Conservation (phyloP, 1,139 yeast species). For the Saccharomyces hybrid region DNA sequence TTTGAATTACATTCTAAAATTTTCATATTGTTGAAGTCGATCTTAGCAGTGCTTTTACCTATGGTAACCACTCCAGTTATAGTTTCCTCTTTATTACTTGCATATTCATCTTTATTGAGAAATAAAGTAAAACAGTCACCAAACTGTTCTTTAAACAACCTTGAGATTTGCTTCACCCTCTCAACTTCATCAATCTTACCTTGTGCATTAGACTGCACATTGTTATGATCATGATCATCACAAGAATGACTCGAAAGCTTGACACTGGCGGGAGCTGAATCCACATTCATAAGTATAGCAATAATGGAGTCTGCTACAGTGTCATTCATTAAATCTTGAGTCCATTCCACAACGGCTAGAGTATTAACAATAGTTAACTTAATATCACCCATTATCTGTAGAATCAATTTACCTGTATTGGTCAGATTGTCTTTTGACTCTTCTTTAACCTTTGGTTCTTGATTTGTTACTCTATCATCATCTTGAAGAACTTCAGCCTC, state of each 20-base stretch:
- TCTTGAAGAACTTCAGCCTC: conserved; percentile 60
- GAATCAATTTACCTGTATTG: conserved; percentile 33
- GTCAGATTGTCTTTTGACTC: conserved; percentile 13
- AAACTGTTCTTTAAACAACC: conserved; percentile 74
- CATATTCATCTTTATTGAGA: conserved; percentile 33
- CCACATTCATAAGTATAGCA: conserved; percentile 85
- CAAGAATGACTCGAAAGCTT: conserved; percentile 65
- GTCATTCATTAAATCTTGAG: conserved; percentile 82
- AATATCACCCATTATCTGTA: conserved; percentile 44
- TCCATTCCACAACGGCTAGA: conserved; percentile 75
- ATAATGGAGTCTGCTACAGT: conserved; percentile 91
- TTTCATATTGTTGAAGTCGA: conserved; percentile 54
- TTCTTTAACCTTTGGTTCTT: conserved; percentile 25
- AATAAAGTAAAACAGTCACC: conserved; percentile 56
- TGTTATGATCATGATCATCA: conserved; percentile 32
- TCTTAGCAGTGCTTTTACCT: conserved; percentile 66
- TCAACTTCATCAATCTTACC: conserved; percentile 35
- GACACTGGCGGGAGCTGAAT: conserved; percentile 91
- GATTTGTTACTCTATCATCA: conserved; percentile 36
- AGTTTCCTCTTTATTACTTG: conserved; percentile 42
- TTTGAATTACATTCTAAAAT: conserved; percentile 68
- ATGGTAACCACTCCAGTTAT: conserved; percentile 38
- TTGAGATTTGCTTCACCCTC: conserved; percentile 55
- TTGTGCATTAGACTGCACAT: not conserved
- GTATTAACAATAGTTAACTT: conserved; percentile 47